Conservation (phyloP, 2,329 filamentous ascomycete species). For the Sporothrix protearum region DNA sequence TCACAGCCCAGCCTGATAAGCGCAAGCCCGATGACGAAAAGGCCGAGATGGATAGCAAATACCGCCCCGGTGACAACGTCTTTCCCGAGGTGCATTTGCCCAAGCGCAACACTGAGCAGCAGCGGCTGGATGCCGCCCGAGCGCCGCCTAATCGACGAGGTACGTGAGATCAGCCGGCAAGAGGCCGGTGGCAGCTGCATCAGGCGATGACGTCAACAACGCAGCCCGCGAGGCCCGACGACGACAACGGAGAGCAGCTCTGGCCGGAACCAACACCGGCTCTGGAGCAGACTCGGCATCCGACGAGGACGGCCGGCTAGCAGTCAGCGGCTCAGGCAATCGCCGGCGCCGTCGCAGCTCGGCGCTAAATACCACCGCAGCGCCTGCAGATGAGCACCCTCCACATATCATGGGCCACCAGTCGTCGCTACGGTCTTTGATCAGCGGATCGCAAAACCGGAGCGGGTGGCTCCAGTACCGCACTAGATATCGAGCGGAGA, state of each 20-base stretch:
- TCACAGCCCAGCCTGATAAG: constrained; percentile 74
- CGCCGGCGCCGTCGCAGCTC: constrained; percentile 43
- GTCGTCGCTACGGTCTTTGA: constrained; percentile 77
- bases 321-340: background rate
- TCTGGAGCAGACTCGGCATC: constrained; percentile 31
- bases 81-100: constrained; percentile 58
- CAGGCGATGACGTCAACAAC: constrained; percentile 11
- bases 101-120: constrained; percentile 52
- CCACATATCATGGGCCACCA: constrained; percentile 63
- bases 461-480: background rate
- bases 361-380: constrained; percentile 37
- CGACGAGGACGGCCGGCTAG: constrained; percentile 12
- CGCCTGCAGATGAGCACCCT: constrained; percentile 38
- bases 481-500: constrained; percentile 78
- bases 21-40: constrained; percentile 69
- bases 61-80: constrained; percentile 77
- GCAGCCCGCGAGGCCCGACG: constrained; percentile 12
- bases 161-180: constrained; percentile 68
- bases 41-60: constrained; percentile 69
- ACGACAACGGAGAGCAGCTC: constrained; percentile 28
- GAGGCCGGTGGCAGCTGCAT: constrained; percentile 55
- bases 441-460: constrained; percentile 53
- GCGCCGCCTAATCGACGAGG: constrained; percentile 64
- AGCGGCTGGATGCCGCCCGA: constrained; percentile 63
- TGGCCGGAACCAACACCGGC: constrained; percentile 25